Base-by-base conservation (phyloP, 768 basidiomycete genomes). In the Hypholoma fasciculare region DNA sequence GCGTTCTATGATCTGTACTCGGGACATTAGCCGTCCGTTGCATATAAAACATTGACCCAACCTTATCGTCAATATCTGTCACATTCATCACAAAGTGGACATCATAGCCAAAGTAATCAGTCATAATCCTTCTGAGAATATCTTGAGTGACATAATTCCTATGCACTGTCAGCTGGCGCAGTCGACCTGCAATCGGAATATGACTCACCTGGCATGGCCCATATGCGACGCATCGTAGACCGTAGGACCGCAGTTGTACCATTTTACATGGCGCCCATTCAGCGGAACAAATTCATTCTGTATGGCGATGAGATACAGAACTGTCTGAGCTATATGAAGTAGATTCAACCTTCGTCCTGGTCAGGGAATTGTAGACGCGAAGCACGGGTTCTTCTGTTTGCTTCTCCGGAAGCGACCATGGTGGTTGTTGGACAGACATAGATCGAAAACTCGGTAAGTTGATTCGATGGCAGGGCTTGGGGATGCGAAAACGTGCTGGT, bases 41-140 rank as follows among this genome's bases (percentile, higher is more conserved):
- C 16, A 23, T 23, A 30, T 9, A 20, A 26, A n/a, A 13, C 23
- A 57, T 57, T 26, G 11, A 34, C 58, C 77, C 53, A 58, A 92
- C 96, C 86, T 99, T 99, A 82, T 98, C 97, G 68, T 99, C 97
- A 60, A 99, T 97, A 73, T 99, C 96, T 4, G 97, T 99, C 65
- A 99, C 86, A 72, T 99, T 99, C 94, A 97, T 97, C 46, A 98
- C 96, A 69, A 98, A 97, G 71, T 98, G 94, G 56, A 99, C 90
- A 69, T 98, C 92, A 67, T 96, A 98, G 23, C 92, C 91, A 74
- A 98, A 98, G 75, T 96, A 98, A 76, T 98, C 94, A 1, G 88
- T 81, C 79, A 98, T 78, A 52, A 99, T 92, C 49, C 97, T 79
- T 54, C 95, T 81, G 38, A 98, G 77, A 61, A 96, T 84, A 72